Base-by-base conservation (phyloP, 2,329 filamentous ascomycete species). In the Fusarium solani-melongenae region DNA sequence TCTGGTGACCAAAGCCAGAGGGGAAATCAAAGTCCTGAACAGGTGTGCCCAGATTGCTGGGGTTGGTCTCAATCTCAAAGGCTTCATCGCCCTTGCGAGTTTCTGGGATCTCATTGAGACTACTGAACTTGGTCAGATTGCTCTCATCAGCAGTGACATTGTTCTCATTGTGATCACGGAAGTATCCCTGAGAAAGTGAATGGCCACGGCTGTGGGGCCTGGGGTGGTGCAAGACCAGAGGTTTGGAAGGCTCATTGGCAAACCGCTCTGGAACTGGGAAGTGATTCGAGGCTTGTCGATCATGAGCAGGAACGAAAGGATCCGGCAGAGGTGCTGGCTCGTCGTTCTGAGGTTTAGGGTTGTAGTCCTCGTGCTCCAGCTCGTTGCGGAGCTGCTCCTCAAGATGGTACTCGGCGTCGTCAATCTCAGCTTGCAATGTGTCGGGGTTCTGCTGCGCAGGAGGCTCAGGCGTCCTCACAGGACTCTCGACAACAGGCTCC, bases 341-440 rank as follows among this genome's bases (percentile, higher is more conserved):
- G 33, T 81, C 79, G 2, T 76, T 74, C 61, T 84, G 82, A 44
- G 88, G 85, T 58, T 91, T 90, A 2, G 92, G 92, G 76, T 91
- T 93, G 78, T 94, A 92, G 74, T 94, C 93, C 64, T 93, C 92
- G 74, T 95, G 92, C 68, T 95, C 92, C 57, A 96, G 86, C 77
- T 96, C 92, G 62, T 92, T 91, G 60, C 94, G 91, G 70, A 95
- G 91, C 69, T 94, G 91, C 79, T 95, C 91, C 79, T 95, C 93
- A 70, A 96, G 83, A 76, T 96, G 94, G 78, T 96, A 96, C 77
- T 97, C 94, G 6, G 93, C 92, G 78, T 95, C 93, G 58, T 96
- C 92, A 64, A 97, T 92, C 75, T 96, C 94, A 70, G 92, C 92
- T 80, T 98, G 94, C 27, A 97, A 87, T 75, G 95, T 95, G 76